Conservation (phyloP, 805 yeast genomes). For the Kluyveromyces lactis region DNA sequence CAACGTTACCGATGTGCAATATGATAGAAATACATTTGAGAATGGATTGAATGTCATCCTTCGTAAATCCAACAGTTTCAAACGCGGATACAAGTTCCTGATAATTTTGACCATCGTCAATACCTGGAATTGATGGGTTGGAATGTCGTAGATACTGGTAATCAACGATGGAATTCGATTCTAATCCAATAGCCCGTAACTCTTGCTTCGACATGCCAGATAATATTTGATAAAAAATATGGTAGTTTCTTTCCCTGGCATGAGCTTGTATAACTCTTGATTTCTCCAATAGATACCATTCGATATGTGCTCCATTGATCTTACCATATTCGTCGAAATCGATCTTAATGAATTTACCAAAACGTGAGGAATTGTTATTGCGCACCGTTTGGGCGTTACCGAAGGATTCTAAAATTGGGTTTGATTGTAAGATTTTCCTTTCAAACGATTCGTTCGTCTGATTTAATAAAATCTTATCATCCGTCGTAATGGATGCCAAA, state of each 20-base stretch:
- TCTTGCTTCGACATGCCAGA: slow-evolving; percentile 50
- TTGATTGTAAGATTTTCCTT: slow-evolving; percentile 80
- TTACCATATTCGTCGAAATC: slow-evolving; percentile 57
- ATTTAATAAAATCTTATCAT: slow-evolving; percentile 15
- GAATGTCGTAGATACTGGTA: slow-evolving; percentile 47
- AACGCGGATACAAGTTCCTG: slow-evolving; percentile 56
- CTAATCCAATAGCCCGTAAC: slow-evolving; percentile 40
- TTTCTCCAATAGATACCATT: slow-evolving; percentile 90
- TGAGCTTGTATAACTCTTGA: slow-evolving; percentile 82
- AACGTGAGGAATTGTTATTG: slow-evolving; percentile 90
- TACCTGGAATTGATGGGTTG: slow-evolving; percentile 52
- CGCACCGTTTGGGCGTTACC: slow-evolving; percentile 96
- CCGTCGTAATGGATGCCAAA: slow-evolving; percentile 64
- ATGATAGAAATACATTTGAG: slow-evolving; percentile 66
- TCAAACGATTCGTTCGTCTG: slow-evolving; percentile 47
- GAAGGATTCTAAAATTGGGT: slow-evolving; percentile 91
- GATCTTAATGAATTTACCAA: slow-evolving; percentile 91
- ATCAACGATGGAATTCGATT: slow-evolving; percentile 17
- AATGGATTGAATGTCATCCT: slow-evolving; percentile 46
- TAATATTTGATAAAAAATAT: slow-evolving; percentile 81
- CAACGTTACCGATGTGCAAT: slow-evolving; percentile 78
- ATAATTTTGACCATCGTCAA: slow-evolving; percentile 70
- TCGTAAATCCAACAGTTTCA: slow-evolving; percentile 59
- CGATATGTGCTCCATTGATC: slow-evolving; percentile 84
- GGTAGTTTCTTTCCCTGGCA: slow-evolving; percentile 78